Base-by-base conservation (phyloP, 78 protist species). In the Emiliania huxleyi region DNA sequence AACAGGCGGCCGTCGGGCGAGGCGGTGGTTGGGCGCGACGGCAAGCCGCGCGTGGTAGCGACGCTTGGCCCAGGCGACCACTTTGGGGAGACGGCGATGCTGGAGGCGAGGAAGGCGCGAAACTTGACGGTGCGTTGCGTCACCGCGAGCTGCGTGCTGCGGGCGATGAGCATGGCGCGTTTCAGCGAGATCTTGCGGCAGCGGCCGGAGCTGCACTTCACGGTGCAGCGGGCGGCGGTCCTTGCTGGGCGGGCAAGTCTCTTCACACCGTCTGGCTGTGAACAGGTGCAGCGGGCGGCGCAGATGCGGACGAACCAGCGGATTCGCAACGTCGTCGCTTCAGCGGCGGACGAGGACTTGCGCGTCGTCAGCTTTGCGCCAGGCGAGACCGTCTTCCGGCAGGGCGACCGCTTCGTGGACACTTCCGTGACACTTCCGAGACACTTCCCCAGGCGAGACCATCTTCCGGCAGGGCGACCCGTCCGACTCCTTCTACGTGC, bases 61-160 rank as follows among this genome's bases (percentile, higher is more conserved):
- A 25, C 5, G 18, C 89, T 81, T 11, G 62, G 89, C 40, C 62
- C 89, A 0, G 89, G 89, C 0, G 89, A 81, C 38, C 89, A 81
- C 89, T 81, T 81, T 11, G 89, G 89, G 40, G 89, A 81, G 89
- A 81, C 89, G 5, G 89, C 89, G 19, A 1, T 81, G n/a, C 12
- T 81, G 21, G 89, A 81, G 18, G 56, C 25, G 40, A 52, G 89
- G 8, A 29, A 4, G 12, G 12, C 1, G 4, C 89, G 89, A 0
- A 81, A 81, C 52, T 0, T 42, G 38, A 81, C 89, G 12, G 89
- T 81, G 12, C 26, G 43, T 21, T 77, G 87, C 83, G n/a, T 42
- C 48, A 0, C 87, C n/a, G 5, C 26, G 46, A 0, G 19, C n/a
- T 77, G 87, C 87, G 49, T 40, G 46, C 46, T 77, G n/a, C 26